Base-by-base conservation (phyloP, 352 stramenopile species). In the Phytopythium sindhum region DNA sequence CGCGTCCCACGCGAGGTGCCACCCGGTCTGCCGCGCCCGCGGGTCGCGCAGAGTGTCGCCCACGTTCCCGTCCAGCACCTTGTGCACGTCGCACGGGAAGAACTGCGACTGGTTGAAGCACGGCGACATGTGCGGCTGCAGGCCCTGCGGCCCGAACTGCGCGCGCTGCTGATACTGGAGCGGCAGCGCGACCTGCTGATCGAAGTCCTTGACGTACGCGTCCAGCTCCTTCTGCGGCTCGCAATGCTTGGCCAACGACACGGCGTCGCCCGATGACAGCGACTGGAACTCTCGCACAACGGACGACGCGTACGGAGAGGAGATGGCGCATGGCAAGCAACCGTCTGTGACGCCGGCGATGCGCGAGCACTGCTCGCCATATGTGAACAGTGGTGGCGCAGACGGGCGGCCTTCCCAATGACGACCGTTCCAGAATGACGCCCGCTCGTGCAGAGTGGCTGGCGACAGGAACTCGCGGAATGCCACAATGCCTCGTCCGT, bases 91-190 rank as follows among this genome's bases (percentile, higher is more conserved):
- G 39, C 86, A 92, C 26, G 86, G 84, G 60, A 90, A 90, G 65
- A 86, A 88, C 66, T 94, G 80, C 23, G 81, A 87, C 64, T 92
- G 85, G 65, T 94, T 94, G 64, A 80, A 86, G 67, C 86, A 94
- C 15, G 83, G 83, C 26, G 86, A 91, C 68, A 89, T 75, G 61
- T 94, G 85, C 45, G 84, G 80, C 41, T 94, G 83, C 11, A 91
- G 66, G 0, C 86, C 86, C 42, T 90, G 81, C 0, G 75, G 70
- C 1, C 78, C 80, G 26, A 81, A 78, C 21, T 70, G 71, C 5
- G 81, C 78, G 57, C 85, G 72, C 64, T 94, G 83, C 66, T 94
- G 83, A 54, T 88, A 91, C 65, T 84, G 81, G 31, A 92, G 63
- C 63, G 90, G 82, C 61, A 91, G 86, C 15, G 83, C 77, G 51